A percentile compares a stretch with the other conserved stretches of the same genome.
These are phyloP conservation scores for Geotrichum carabidarum DNA, from an alignment of 1,139 yeast species.

Conservation along the genomic window DNA sequence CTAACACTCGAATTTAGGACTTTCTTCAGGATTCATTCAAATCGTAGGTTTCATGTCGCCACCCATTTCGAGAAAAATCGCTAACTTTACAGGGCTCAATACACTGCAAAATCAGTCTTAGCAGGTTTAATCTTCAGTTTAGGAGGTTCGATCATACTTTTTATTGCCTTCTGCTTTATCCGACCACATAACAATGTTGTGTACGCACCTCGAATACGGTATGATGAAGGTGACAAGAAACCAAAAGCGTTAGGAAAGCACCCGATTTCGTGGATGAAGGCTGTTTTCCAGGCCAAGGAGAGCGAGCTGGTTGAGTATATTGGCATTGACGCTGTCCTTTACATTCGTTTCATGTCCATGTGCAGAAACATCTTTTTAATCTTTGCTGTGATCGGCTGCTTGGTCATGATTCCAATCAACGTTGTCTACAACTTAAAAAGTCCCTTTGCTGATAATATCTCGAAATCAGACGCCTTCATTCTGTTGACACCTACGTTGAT, in stretches of 20 bases:
- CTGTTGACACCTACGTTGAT: constrained; percentile 39
- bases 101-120: constrained; percentile 34
- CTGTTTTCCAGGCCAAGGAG: constrained; percentile 29
- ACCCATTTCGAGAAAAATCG: neutral
- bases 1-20: constrained; percentile 3
- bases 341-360: constrained; percentile 36
- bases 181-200: constrained; percentile 37
- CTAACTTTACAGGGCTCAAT: constrained; percentile 25
- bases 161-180: constrained; percentile 33
- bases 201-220: constrained; percentile 35
- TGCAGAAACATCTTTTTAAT: constrained; percentile 34
- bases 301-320: constrained; percentile 31
- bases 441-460: constrained; percentile 24
- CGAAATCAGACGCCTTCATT: constrained; percentile 35
- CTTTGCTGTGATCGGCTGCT: constrained; percentile 35
- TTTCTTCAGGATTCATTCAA: constrained; percentile 17
- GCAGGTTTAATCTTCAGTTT: constrained; percentile 37
- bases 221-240: constrained; percentile 25
- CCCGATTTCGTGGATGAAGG: constrained; percentile 32
- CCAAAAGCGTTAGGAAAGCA: constrained; percentile 22
- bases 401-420: constrained; percentile 40
- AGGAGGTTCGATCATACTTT: constrained; percentile 36
- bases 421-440: constrained; percentile 32
- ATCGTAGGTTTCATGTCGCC: constrained; percentile 7
- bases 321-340: constrained; percentile 41